A percentile compares a stretch with the other conserved stretches of the same genome.
phyloP scores from a whole-genome alignment of 192 early-diverging fungal genomes.

The Coemansia sp. region DNA sequence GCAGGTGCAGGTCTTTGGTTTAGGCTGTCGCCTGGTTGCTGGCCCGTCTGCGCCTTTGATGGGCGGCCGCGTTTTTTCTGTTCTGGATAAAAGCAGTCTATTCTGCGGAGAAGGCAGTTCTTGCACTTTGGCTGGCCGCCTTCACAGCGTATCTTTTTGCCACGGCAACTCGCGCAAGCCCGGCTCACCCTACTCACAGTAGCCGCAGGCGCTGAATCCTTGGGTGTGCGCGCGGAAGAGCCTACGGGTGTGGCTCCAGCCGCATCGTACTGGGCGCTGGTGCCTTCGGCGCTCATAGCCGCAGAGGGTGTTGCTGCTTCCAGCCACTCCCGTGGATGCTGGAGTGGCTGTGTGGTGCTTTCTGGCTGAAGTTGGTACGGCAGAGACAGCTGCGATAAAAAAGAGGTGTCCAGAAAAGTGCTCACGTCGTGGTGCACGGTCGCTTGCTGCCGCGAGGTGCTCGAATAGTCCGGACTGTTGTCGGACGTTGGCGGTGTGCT shows the following conservation, averaged over 20 bases:
- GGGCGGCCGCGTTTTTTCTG: constrained; percentile 56
- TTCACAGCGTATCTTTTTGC: constrained; percentile 61
- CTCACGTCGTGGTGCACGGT: not conserved
- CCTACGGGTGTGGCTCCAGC: not conserved
- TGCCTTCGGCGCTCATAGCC: not conserved
- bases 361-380: not conserved
- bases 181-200: constrained; percentile 35
- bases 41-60: constrained; percentile 30
- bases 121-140: constrained; percentile 54
- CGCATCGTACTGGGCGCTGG: not conserved
- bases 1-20: not conserved
- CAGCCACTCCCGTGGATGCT: not conserved
- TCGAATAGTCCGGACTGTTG: not conserved
- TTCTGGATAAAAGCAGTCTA: constrained; percentile 45
- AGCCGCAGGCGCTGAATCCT: not conserved
- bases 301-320: not conserved
- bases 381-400: not conserved
- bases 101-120: constrained; percentile 51
- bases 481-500: constrained; percentile 6
- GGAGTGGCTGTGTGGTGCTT: not conserved
- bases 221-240: not conserved
- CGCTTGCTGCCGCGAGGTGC: not conserved
- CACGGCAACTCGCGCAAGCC: constrained; percentile 57
- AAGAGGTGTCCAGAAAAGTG: constrained; percentile 1
- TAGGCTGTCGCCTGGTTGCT: not conserved